A percentile compares a stretch with the other conserved stretches of the same genome.
Conservation (phyloP, 768 basidiomycete species). For the Boletus coccyginus region DNA sequence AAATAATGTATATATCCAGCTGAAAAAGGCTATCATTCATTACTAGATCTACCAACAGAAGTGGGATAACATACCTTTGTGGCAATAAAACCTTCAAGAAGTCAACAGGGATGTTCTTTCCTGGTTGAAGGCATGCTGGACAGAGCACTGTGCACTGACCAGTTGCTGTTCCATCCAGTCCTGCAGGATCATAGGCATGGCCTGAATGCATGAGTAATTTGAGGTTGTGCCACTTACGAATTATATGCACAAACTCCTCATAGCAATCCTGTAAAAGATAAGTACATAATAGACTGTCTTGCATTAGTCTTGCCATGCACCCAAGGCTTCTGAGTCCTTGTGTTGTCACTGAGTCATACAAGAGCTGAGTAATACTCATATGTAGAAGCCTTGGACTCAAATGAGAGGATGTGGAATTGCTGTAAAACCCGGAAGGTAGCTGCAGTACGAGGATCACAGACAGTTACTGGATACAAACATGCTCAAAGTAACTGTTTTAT, state of each 20-base stretch:
- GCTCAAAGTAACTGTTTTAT: constrained; percentile 32
- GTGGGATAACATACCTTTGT: too few relatives aligned
- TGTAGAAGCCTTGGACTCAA: constrained; percentile 32
- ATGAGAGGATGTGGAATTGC: constrained; percentile 31
- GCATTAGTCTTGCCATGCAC: neutral
- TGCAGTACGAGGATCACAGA: constrained; percentile 25
- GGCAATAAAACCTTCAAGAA: neutral
- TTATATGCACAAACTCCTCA: neutral
- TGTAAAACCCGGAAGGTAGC: constrained; percentile 31
- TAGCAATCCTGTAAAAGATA: neutral
- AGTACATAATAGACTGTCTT: too few relatives aligned
- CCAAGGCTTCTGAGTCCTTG: neutral
- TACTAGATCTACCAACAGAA: too few relatives aligned
- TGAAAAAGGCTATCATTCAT: too few relatives aligned
- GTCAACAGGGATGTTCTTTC: neutral
- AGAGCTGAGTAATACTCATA: constrained; percentile 34
- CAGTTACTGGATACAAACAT: constrained; percentile 31
- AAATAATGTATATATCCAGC: neutral
- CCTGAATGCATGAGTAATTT: neutral
- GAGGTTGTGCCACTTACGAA: neutral
- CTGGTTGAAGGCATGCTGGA: neutral
- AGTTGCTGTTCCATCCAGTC: neutral
- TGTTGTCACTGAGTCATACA: neutral
- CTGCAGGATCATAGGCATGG: neutral
- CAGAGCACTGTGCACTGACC: neutral